Conservation (phyloP, 2,329 filamentous ascomycete genomes). For the Hymenoscyphus scutula region DNA sequence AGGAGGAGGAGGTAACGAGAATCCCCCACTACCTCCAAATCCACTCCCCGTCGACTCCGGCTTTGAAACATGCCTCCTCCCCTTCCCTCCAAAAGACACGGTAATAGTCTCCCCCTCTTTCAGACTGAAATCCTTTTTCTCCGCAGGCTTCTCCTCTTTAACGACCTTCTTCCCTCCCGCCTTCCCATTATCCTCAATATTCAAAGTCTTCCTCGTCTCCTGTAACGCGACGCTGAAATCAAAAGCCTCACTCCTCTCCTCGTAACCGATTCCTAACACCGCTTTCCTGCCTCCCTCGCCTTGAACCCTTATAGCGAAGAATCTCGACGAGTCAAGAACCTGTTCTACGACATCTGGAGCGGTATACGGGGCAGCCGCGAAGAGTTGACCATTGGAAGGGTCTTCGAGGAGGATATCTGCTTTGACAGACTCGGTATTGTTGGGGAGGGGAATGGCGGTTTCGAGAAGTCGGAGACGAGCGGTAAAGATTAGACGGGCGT, state of each 20-base stretch:
- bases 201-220: constrained; percentile 70
- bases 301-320: constrained; percentile 80
- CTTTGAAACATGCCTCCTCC: constrained; percentile 28
- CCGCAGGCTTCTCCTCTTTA: constrained; percentile 40
- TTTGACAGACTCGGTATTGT: constrained; percentile 55
- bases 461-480: constrained; percentile 77
- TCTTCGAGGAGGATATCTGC: constrained; percentile 81
- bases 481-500: constrained; percentile 77
- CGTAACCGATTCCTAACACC: constrained; percentile 79
- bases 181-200: constrained; percentile 49
- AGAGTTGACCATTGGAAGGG: constrained; percentile 67
- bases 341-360: constrained; percentile 66
- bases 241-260: constrained; percentile 81
- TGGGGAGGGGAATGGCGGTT: constrained; percentile 54
- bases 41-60: constrained; percentile 29
- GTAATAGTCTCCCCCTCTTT: constrained; percentile 90
- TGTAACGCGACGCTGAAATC: constrained; percentile 80
- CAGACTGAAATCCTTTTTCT: constrained; percentile 75
- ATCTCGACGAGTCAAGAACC: constrained; percentile 74
- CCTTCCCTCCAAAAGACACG: constrained; percentile 66
- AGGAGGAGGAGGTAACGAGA: constrained; percentile 70
- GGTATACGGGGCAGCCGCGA: constrained; percentile 80
- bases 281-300: constrained; percentile 75
- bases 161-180: constrained; percentile 34
- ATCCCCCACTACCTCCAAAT: constrained; percentile 38